Conservation (phyloP, 2,329 filamentous ascomycete species). For the Penicillium sp. region DNA sequence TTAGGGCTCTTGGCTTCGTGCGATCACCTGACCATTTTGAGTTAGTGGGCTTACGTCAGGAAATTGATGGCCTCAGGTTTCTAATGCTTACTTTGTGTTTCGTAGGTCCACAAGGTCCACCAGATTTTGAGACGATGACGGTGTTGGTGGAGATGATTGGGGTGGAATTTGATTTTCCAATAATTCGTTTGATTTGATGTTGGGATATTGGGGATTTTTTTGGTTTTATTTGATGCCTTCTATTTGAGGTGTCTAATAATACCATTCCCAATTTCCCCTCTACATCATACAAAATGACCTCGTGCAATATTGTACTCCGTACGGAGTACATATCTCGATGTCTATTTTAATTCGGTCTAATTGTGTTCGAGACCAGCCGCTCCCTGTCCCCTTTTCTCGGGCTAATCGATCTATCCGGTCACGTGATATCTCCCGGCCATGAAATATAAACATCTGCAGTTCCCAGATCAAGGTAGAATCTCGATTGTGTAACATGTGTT, state of each 20-base stretch:
- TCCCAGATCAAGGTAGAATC: background rate
- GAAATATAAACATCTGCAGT: background rate
- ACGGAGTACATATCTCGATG: background rate
- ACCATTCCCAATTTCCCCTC: background rate
- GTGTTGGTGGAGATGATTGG: background rate
- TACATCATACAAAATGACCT: background rate
- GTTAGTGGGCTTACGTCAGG: constrained; percentile 12
- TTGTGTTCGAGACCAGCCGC: constrained; percentile 3
- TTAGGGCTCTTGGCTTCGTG: constrained; percentile 38
- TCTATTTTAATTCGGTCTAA: background rate
- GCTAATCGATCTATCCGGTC: constrained; percentile 8
- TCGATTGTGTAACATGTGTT: background rate
- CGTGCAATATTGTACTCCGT: background rate
- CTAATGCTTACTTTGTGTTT: constrained; percentile 7
- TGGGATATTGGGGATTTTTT: background rate
- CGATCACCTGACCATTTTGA: constrained; percentile 29
- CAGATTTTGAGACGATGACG: constrained; percentile 2
- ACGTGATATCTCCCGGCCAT: background rate
- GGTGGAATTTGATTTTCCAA: background rate
- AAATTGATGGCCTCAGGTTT: constrained; percentile 3
- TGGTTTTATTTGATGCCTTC: background rate
- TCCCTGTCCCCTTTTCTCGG: background rate
- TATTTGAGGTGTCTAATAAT: background rate
- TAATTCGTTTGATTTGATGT: background rate
- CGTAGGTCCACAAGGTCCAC: constrained; percentile 7